phyloP scores from a whole-genome alignment of 805 yeast genomes.

The Vanderwaltozyma tropicalis region DNA sequence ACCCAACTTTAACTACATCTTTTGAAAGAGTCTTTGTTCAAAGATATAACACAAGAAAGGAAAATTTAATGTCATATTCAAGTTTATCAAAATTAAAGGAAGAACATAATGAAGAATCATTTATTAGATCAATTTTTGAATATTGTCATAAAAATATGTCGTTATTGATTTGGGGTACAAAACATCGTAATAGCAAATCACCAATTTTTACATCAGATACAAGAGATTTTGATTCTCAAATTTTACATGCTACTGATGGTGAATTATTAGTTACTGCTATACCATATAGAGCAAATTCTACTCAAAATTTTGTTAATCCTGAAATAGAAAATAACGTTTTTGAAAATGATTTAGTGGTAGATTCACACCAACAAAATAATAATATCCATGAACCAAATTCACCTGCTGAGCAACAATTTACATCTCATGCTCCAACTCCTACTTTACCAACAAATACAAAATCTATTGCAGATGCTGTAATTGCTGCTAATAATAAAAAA shows the following conservation, averaged over 20 bases:
- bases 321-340: too few relatives aligned
- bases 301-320: neutral
- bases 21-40: conserved; percentile 70
- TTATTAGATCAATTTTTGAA: conserved; percentile 67
- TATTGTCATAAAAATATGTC: conserved; percentile 69
- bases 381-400: neutral
- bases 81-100: conserved; percentile 47
- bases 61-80: conserved; percentile 39
- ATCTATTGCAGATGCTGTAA: conserved; percentile 16
- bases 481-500: conserved; percentile 17
- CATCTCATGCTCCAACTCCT: neutral
- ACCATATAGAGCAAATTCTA: neutral
- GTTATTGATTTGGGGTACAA: conserved; percentile 59
- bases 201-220: conserved; percentile 7
- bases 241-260: conserved; percentile 1
- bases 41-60: conserved; percentile 63
- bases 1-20: conserved; percentile 40
- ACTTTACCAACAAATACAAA: neutral
- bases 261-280: neutral
- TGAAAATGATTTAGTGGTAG: neutral
- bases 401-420: neutral
- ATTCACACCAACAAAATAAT: neutral
- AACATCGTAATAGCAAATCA: conserved; percentile 28
- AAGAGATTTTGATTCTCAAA: neutral
- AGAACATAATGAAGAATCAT: conserved; percentile 76